Evolutionary conservation across 2,329 filamentous ascomycete species (phyloP).

Genomic region (Sarocladiaceae sp.): DNA sequence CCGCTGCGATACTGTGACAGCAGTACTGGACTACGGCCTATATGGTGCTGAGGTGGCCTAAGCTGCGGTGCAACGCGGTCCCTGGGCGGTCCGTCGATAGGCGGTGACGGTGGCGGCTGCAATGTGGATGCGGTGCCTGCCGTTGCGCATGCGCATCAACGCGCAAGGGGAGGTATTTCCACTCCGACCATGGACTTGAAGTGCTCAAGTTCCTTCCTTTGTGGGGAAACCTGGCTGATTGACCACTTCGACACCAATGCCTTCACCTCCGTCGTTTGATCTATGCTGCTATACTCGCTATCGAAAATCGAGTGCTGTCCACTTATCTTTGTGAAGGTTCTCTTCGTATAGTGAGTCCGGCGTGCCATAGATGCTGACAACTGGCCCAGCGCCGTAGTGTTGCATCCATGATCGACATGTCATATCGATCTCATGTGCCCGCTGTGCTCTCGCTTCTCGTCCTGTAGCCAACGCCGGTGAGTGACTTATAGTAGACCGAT

Average conservation of each 20-base stretch:
- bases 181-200: no score
- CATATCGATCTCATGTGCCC: slow-evolving; percentile 24
- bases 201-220: not conserved
- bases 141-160: no score
- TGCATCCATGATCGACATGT: slow-evolving; percentile 22
- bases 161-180: no score
- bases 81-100: not conserved
- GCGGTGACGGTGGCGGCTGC: no score
- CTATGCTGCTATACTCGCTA: no score
- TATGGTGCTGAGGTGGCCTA: not conserved
- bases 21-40: no score
- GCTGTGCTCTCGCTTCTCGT: slow-evolving; percentile 23
- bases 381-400: no score
- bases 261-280: not conserved
- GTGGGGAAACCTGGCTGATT: not conserved
- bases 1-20: no score
- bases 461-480: slow-evolving; percentile 27
- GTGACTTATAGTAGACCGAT: slow-evolving; percentile 21
- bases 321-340: no score
- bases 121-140: not conserved
- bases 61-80: not conserved
- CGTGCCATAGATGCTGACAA: no score
- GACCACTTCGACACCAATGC: not conserved
- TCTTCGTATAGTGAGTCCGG: no score
- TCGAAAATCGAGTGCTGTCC: no score